Evolutionary conservation across 2,329 filamentous ascomycete species (phyloP), one percentile per base, ranked within the genome.

Genomic region (Berkeleyomyces basicola): DNA sequence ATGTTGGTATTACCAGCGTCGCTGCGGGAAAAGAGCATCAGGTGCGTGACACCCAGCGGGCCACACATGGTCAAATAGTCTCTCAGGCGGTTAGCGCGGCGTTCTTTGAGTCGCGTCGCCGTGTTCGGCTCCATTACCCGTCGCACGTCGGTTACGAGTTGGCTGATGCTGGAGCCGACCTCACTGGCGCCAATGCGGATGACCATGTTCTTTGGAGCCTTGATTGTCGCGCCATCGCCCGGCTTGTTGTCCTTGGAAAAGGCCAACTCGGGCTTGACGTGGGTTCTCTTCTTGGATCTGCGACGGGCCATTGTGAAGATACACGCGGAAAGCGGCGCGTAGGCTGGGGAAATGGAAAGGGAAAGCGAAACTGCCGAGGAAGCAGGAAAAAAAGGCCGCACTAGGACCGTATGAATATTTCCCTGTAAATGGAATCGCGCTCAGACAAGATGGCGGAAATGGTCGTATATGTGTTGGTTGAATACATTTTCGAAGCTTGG

Each of bases 1-100:
- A 99, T 75, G 71, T 96, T 97, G 33, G 90, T 95, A 74, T 97
- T 97, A 66, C 93, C 93, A 14, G 83, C 85, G 66, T 87, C 83
- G 31, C 90, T 96, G 67, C 90, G 84, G 16, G 91, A 96, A 75
- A 99, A 96, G 57, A 99, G 83, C 70, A 99, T 79, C 61, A 99
- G 78, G 74, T 99, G 93, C 11, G 89, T 89, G 61, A 99, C 90
- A 51, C 93, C 92, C 47, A 99, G 79, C 4, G 93, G 91, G 2
- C 93, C 93, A 64, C 89, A 88, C 93, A 99, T 99, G 66, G 89
- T 87, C 42, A 90, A 86, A 74, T 96, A 99, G 75, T 99, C 93
- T 70, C 87, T 84, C 67, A 97, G 76, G 70, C 86, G 85, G 76
- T 99, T 97, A 46, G 84, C 87, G 74, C 87, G 85, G 67, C 93